phyloP scores from a whole-genome alignment of 108 stramenopile species.

The Skeletonema potamos region DNA sequence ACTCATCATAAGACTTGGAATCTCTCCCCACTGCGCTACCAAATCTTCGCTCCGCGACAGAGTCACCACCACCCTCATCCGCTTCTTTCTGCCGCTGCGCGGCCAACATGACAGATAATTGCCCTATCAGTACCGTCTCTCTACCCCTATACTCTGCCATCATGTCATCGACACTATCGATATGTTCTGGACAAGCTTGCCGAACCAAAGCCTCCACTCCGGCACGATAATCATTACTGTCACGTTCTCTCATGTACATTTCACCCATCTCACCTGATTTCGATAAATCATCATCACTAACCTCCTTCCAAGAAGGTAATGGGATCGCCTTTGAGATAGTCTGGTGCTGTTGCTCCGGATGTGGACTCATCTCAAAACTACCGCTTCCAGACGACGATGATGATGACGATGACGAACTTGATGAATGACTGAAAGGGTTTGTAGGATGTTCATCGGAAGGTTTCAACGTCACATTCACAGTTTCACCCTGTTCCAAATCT shows the following conservation, averaged over 20 bases:
- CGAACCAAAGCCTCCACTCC: conserved; percentile 56
- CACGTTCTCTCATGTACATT: background rate
- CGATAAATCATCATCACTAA: background rate
- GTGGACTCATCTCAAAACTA: background rate
- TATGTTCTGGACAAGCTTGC: conserved; percentile 48
- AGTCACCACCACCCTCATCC: background rate
- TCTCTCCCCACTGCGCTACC: background rate
- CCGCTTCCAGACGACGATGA: background rate
- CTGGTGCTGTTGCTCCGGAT: background rate
- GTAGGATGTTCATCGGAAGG: background rate
- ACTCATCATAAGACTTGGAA: background rate
- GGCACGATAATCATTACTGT: conserved; percentile 23
- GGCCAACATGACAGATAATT: conserved; percentile 59
- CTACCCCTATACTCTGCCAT: conserved; percentile 63
- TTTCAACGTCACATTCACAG: background rate
- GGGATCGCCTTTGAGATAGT: background rate
- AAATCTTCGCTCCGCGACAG: background rate
- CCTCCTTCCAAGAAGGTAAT: background rate
- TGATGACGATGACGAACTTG: background rate
- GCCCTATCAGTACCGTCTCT: conserved; percentile 57
- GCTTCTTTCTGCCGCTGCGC: conserved; percentile 5
- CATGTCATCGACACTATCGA: conserved; percentile 63
- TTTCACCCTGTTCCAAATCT: background rate
- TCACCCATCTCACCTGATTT: background rate
- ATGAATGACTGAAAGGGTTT: background rate